Conservation (phyloP, 2,329 filamentous ascomycete species). For the Fusarium oxysporum region DNA sequence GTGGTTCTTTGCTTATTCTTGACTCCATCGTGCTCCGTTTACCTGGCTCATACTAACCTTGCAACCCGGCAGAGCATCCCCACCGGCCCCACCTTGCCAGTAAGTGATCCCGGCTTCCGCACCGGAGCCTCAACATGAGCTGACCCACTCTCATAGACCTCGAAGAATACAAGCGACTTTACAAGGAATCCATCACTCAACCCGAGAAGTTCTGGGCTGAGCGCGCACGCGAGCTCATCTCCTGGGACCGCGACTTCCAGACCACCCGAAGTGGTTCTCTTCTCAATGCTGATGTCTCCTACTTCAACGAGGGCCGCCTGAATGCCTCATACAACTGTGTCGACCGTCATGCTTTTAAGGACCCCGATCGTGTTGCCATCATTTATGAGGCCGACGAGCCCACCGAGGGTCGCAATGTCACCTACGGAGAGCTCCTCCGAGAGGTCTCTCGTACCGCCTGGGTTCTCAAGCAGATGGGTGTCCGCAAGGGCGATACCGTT, state of each 20-base stretch:
- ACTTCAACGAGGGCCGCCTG: conserved; percentile 93
- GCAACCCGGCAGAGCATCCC: conserved; percentile 69
- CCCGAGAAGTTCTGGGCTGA: conserved; percentile 91
- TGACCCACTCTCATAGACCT: conserved; percentile 58
- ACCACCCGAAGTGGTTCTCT: conserved; percentile 86
- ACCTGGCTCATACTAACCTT: conserved; percentile 50
- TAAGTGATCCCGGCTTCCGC: conserved; percentile 55
- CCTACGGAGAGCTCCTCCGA: conserved; percentile 91
- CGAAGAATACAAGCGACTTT: conserved; percentile 75
- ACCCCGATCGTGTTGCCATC: conserved; percentile 93
- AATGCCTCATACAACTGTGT: conserved; percentile 99
- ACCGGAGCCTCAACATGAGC: conserved; percentile 43
- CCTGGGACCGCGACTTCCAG: conserved; percentile 92
- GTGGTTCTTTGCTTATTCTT: conserved; percentile 21
- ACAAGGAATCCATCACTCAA: conserved; percentile 88
- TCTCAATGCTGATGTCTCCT: conserved; percentile 83
- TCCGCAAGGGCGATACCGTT: conserved; percentile 96
- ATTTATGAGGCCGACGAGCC: conserved; percentile 99
- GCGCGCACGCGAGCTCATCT: conserved; percentile 87
- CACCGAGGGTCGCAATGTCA: conserved; percentile 86
- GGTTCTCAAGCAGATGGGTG: conserved; percentile 93
- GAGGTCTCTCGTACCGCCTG: conserved; percentile 90
- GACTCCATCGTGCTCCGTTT: conserved; percentile 23
- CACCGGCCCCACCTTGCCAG: conserved; percentile 75
- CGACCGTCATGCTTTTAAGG: conserved; percentile 94